Conservation (phyloP, 2,329 filamentous ascomycete species). For the Davidsoniella eucalypti region DNA sequence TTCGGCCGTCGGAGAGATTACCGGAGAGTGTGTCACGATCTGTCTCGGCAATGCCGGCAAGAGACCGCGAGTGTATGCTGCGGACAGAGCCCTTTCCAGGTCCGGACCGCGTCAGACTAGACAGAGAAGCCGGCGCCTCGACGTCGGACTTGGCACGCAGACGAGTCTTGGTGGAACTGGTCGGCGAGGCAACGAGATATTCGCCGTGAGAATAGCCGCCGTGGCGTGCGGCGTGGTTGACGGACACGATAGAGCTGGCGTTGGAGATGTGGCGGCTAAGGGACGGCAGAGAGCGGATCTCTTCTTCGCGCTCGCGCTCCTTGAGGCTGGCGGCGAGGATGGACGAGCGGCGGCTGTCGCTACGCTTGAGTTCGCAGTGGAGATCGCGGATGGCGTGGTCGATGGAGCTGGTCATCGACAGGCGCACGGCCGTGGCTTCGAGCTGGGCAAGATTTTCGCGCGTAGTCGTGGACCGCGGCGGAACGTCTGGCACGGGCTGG, state of each 20-base stretch:
- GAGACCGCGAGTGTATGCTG: conserved; percentile 32
- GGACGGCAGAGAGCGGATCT: conserved; percentile 13
- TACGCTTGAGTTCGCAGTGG: conserved; percentile 53
- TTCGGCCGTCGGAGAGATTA: not conserved
- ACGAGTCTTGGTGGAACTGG: conserved; percentile 33
- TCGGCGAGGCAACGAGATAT: conserved; percentile 49
- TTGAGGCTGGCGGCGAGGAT: conserved; percentile 34
- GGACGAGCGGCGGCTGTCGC: conserved; percentile 50
- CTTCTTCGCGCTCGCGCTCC: conserved; percentile 12
- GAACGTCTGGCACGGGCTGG: conserved; percentile 46
- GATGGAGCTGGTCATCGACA: conserved; percentile 60
- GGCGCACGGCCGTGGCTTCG: conserved; percentile 57
- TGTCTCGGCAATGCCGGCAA: conserved; percentile 41
- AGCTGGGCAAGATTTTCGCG: conserved; percentile 54
- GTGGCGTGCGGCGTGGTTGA: conserved; percentile 48
- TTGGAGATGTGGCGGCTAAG: conserved; percentile 30
- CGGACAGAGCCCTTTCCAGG: conserved; percentile 37
- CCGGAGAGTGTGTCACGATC: conserved; percentile 24
- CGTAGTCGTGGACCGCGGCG: conserved; percentile 44
- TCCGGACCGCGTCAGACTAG: conserved; percentile 31
- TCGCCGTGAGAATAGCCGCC: conserved; percentile 52
- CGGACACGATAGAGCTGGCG: conserved; percentile 48
- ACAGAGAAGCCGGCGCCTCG: conserved; percentile 20
- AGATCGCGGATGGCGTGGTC: conserved; percentile 62
- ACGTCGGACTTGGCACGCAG: conserved; percentile 30